phyloP scores from a whole-genome alignment of 768 basidiomycete species.

The Hydnum rufescens region DNA sequence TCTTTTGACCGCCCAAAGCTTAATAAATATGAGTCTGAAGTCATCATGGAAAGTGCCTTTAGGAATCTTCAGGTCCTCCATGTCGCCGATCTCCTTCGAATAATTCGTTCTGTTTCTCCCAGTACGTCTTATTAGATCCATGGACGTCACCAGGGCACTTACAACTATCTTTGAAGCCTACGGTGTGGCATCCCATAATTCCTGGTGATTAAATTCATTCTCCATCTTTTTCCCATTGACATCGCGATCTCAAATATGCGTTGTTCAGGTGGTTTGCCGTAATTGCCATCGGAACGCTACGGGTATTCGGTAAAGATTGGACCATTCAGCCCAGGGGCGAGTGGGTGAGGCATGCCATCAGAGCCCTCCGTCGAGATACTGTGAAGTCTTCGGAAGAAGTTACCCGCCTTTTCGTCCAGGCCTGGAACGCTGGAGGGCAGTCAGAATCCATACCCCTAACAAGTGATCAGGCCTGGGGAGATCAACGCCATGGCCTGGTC shows the following conservation, averaged over 20 bases:
- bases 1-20: neutral
- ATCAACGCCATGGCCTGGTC: neutral
- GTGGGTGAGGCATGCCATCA: neutral
- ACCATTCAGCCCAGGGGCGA: neutral
- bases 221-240: neutral
- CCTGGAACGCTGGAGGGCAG: neutral
- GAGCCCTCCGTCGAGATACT: neutral
- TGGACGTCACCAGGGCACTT: neutral
- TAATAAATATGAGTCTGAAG: neutral
- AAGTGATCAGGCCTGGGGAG: neutral
- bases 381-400: neutral
- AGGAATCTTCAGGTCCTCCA: neutral
- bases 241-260: neutral
- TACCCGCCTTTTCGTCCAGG: neutral
- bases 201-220: neutral
- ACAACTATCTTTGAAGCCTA: neutral
- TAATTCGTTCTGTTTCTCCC: neutral
- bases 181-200: neutral
- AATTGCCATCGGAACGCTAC: neutral
- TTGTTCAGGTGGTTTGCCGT: neutral
- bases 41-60: neutral
- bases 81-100: neutral
- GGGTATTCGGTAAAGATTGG: neutral
- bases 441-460: neutral
- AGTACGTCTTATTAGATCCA: neutral